A percentile compares a stretch with the other conserved stretches of the same genome.
phyloP scores from a whole-genome alignment of 306 rosid species.

The Cajanus cajan region DNA sequence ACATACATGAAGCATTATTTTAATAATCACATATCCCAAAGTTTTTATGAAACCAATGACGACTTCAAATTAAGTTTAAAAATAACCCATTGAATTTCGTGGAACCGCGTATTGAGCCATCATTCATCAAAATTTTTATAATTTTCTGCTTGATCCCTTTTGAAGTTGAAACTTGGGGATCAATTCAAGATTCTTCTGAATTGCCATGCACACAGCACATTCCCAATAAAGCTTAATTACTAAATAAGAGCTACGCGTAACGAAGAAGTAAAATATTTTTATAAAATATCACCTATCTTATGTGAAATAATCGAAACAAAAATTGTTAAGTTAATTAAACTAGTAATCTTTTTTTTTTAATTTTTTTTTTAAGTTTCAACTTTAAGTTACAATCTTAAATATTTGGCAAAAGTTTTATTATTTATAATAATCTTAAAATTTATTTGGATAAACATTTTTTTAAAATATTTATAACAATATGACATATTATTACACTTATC shows the following conservation, averaged over 20 bases:
- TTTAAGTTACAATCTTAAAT: no score
- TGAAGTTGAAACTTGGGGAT: not conserved
- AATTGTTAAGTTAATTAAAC: no score
- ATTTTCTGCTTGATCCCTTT: not conserved
- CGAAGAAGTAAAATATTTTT: not conserved
- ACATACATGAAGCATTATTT: not conserved
- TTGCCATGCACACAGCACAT: slow-evolving; percentile 13
- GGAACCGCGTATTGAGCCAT: not conserved
- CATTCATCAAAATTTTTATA: not conserved
- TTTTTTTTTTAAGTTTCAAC: no score
- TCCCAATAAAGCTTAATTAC: not conserved
- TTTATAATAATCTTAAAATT: no score
- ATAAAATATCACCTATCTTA: no score
- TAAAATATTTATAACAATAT: no score
- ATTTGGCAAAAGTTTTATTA: no score
- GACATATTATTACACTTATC: no score
- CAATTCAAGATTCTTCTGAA: not conserved
- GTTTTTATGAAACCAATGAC: not conserved
- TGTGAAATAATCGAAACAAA: no score
- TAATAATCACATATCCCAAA: not conserved
- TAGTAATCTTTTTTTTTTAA: no score
- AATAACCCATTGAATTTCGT: not conserved
- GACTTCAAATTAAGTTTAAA: not conserved
- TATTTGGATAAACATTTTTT: no score
- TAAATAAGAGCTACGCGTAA: not conserved